Base-by-base conservation (phyloP, 2,329 filamentous ascomycete genomes). In the Sarocladiaceae sp. region DNA sequence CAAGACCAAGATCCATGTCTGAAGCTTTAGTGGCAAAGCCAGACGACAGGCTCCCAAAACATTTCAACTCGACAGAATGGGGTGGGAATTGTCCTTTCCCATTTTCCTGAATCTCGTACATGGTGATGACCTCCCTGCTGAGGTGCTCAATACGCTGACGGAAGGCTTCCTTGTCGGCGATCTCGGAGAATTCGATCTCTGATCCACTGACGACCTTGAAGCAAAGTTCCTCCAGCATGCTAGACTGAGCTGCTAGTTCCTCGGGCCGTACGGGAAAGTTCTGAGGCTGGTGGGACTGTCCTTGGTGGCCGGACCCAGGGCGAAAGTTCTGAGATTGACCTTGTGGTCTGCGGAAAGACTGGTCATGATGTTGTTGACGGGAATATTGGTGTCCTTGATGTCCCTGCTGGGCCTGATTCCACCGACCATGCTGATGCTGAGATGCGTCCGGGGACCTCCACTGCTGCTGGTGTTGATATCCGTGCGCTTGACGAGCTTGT, bases 21-120 rank as follows among this genome's bases (percentile, higher is more conserved):
- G 91, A 93, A n/a, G 84, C 83, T 60, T 88, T 88, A 11, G 88
- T 90, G 3, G 89, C 92, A 68, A 96, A 96, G 0, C 91, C 91
- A 12, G 90, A 92, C 18, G 82, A 81, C 44, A 95, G 75, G 64
- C 90, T 95, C 4, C 90, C 91, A 63, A 94, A 95, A 61, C 86
- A 90, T 59, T 83, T 83, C 13, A 95, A 73, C 51, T 83, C 75
- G n/a, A 93, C 78, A 50, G 79, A 79, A 10, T 71, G 63, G 22
- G 76, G 62, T 15, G 76, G 70, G 53, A 87, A 83, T 8, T 77
- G 46, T 12, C 69, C 0, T 56, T 54, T 4, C 69, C 57, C 17
- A 69, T 63, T 25, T n/a, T 68, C 62, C 10, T 60, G 56, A 17
- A 36, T 25, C 58, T 87, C 84, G 57, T 80, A 70, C 8, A 72